Evolutionary conservation across 768 basidiomycete species (phyloP).

Genomic region (Trametes cubensis): DNA sequence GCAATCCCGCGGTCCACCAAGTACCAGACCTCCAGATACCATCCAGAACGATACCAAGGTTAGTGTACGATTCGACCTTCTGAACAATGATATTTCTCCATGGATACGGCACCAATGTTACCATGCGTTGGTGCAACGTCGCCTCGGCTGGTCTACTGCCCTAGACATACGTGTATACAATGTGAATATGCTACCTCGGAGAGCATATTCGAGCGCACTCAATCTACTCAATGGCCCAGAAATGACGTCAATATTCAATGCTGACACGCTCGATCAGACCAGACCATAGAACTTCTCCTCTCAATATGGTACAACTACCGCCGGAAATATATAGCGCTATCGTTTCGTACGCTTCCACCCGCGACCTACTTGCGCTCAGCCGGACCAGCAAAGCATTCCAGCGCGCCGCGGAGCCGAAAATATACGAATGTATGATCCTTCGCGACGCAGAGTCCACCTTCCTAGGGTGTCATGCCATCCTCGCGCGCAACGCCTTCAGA

Average conservation of each 20-base stretch:
- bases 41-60: neutral
- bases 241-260: neutral
- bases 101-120: too few relatives aligned
- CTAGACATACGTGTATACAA: too few relatives aligned
- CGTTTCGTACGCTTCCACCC: constrained; percentile 38
- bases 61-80: neutral
- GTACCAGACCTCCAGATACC: neutral
- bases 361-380: constrained; percentile 48
- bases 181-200: too few relatives aligned
- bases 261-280: neutral
- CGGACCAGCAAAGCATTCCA: constrained; percentile 51
- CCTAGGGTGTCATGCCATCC: constrained; percentile 44
- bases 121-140: too few relatives aligned
- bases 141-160: too few relatives aligned
- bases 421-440: constrained; percentile 49
- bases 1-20: neutral
- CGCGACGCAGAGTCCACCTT: constrained; percentile 39
- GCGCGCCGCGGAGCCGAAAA: constrained; percentile 46
- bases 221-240: too few relatives aligned
- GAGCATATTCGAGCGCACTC: too few relatives aligned
- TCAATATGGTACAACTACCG: constrained; percentile 34
- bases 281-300: neutral
- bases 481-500: constrained; percentile 35
- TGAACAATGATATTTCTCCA: too few relatives aligned
- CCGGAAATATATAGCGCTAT: constrained; percentile 49